Base-by-base conservation (phyloP, 345 rosid species). In the Acer negundo region DNA sequence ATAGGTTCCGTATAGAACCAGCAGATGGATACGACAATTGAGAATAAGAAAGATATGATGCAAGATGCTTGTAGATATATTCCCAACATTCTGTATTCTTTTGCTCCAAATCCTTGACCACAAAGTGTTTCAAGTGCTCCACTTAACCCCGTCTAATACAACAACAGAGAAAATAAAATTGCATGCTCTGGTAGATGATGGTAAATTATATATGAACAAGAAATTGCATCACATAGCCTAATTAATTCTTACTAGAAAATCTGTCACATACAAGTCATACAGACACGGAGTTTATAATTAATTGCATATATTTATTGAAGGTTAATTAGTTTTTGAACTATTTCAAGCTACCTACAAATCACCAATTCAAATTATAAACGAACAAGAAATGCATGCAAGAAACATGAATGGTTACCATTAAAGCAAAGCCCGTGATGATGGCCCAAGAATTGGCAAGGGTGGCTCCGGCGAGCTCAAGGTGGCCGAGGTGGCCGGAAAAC, bases 371-470 rank as follows among this genome's bases (percentile, higher is more conserved):
- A n/a, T n/a, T n/a, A n/a, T n/a, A n/a, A n/a, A n/a, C n/a, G n/a
- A n/a, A n/a, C n/a, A n/a, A n/a, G n/a, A n/a, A n/a, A n/a, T n/a
- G n/a, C n/a, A n/a, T n/a, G n/a, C n/a, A n/a, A n/a, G n/a, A n/a
- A n/a, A n/a, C n/a, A n/a, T n/a, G 16, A 40, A 11, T 9, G 68
- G 75, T 69, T 85, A 94, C 98, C 94, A 90, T 82, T 81, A 91
- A 88, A 74, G 92, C 92, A 65, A 90, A 82, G 71, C 98, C 96
- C 17, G 94, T 88, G 85, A 88, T 92, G n/a, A 84, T 77, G 81
- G 93, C 89, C 98, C 97, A 94, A 6, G 95, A 90, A 80, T 91
- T 93, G 82, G 92, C 97, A 17, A 94, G 94, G 40, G 97, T 91
- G 76, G 98, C 88, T 20, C 92, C 93, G n/a, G 98, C 96, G 2